Evolutionary conservation across 2,329 filamentous ascomycete species (phyloP).

Genomic region (Capronia americana): DNA sequence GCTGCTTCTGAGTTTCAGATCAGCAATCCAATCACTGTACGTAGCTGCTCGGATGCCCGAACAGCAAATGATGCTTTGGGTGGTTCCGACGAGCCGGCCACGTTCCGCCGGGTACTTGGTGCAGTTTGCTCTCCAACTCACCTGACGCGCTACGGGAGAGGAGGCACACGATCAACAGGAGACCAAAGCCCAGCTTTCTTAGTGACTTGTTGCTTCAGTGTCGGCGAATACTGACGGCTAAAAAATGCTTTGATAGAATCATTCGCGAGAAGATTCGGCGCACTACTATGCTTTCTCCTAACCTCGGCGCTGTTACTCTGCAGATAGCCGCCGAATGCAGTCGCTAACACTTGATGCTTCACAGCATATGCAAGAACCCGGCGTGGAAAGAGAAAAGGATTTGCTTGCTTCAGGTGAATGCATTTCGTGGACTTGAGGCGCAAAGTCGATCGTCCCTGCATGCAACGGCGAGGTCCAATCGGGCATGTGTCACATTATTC

Average conservation of each 20-base stretch:
- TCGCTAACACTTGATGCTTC: not conserved
- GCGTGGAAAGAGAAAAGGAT: not conserved
- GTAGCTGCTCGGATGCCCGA: not conserved
- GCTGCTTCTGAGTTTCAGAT: not conserved
- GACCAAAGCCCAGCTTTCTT: not conserved
- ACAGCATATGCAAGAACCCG: constrained; percentile 10
- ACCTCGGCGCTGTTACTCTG: not conserved
- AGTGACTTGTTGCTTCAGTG: no score
- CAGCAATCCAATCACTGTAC: not conserved
- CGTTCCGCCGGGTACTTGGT: not conserved
- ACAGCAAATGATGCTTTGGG: not conserved
- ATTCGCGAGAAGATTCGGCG: not conserved
- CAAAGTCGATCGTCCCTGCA: constrained; percentile 3
- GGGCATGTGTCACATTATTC: constrained; percentile 26
- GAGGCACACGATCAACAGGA: not conserved
- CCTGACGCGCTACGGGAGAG: not conserved
- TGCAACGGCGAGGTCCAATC: constrained; percentile 15
- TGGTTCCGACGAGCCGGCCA: constrained; percentile 13
- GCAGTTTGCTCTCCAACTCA: no score
- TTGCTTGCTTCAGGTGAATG: constrained; percentile 2
- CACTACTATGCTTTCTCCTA: not conserved
- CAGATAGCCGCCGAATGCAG: not conserved
- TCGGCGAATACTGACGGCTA: no score
- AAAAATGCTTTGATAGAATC: not conserved
- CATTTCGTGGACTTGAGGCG: not conserved